Percentiles rank a stretch among this genome's conserved stretches.
Conservation (phyloP, 2,329 filamentous ascomycete genomes). For the Leptographium procerum region DNA sequence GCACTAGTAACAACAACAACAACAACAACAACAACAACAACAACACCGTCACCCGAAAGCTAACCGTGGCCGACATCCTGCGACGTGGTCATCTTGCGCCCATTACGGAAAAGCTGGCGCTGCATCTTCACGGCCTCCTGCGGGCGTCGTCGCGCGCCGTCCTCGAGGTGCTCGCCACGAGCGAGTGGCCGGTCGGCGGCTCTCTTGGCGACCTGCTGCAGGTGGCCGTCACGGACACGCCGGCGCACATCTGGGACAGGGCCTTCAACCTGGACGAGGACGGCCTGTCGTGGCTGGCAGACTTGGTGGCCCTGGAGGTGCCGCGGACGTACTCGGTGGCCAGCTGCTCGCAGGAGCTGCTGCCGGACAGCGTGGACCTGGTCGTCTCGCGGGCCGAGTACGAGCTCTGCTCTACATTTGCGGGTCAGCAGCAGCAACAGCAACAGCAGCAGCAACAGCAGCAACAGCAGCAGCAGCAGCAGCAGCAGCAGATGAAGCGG, state of each 20-base stretch:
- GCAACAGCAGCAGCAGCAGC: conserved; percentile 17
- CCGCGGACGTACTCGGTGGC: conserved; percentile 43
- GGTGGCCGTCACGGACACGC: conserved; percentile 34
- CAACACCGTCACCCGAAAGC: conserved; percentile 11
- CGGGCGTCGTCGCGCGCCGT: conserved; percentile 38
- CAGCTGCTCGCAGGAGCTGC: conserved; percentile 35
- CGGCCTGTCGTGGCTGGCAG: conserved; percentile 32
- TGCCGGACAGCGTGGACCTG: conserved; percentile 38
- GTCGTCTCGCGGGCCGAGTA: conserved; percentile 41
- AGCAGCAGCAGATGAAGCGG: conserved; percentile 19
- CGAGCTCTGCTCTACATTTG: conserved; percentile 31
- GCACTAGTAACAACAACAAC: too few species aligned
- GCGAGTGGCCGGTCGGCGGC: conserved; percentile 39
- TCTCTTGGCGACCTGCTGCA: conserved; percentile 39
- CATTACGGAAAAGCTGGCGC: conserved; percentile 37
- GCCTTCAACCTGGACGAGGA: conserved; percentile 30
- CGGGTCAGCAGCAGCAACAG: conserved; percentile 17
- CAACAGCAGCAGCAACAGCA: conserved; percentile 15
- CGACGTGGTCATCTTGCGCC: conserved; percentile 40
- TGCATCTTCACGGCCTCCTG: conserved; percentile 35
- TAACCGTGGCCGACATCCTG: conserved; percentile 37
- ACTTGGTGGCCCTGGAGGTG: conserved; percentile 36
- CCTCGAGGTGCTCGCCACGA: conserved; percentile 34
- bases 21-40: too few species aligned
- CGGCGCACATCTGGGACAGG: conserved; percentile 36